A percentile compares a stretch with the other conserved stretches of the same genome.
These are phyloP conservation scores for Neltuma alba DNA, from an alignment of 306 rosid species.

Conservation along the genomic window DNA sequence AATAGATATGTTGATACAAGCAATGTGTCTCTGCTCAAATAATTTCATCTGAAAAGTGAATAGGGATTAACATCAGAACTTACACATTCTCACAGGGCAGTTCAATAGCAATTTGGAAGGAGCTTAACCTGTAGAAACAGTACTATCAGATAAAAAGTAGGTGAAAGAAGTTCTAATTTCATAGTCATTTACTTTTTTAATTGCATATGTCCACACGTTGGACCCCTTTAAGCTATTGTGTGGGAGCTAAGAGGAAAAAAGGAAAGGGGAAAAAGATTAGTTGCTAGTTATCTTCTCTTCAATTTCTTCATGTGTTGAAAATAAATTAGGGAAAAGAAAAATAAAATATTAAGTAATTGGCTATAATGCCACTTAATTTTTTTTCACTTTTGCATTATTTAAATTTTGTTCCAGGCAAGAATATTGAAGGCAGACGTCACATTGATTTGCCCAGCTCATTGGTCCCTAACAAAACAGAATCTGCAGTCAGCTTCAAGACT, in stretches of 20 bases:
- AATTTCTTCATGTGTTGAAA: neutral
- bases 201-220: neutral
- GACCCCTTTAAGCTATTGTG: neutral
- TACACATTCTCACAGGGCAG: constrained; percentile 22
- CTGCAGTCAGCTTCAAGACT: neutral
- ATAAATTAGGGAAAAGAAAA: neutral
- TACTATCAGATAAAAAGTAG: neutral
- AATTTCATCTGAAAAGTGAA: neutral
- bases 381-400: neutral
- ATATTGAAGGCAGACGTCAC: neutral
- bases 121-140: neutral
- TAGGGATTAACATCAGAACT: neutral
- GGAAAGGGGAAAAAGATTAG: neutral
- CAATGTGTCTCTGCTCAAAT: constrained; percentile 7
- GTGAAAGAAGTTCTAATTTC: neutral
- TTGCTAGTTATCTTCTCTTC: neutral
- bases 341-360: neutral
- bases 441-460: neutral
- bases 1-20: neutral
- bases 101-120: constrained; percentile 25
- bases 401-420: neutral
- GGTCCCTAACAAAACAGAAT: neutral
- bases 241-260: neutral
- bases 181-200: neutral
- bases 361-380: neutral